Percentiles rank a stretch among this genome's conserved stretches.
Evolutionary conservation across 2,329 filamentous ascomycete species (phyloP).

Genomic region (Penicillium sp.): DNA sequence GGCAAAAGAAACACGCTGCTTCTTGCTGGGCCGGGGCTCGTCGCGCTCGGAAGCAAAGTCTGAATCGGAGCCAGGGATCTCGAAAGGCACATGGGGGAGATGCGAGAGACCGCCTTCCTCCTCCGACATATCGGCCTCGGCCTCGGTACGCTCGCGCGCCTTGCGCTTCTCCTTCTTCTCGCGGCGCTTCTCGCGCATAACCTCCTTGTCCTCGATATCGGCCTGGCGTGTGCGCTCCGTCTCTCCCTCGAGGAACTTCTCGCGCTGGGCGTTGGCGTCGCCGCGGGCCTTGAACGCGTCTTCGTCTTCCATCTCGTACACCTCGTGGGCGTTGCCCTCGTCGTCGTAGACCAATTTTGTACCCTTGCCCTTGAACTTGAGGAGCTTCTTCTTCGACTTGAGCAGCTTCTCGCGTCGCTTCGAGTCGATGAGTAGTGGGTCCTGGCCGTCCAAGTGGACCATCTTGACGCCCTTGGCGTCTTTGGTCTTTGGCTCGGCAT

Average conservation of each 20-base stretch:
- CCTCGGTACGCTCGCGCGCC: conserved; percentile 40
- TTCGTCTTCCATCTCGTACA: conserved; percentile 88
- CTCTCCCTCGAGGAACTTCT: conserved; percentile 76
- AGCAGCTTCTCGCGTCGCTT: conserved; percentile 95
- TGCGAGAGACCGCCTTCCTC: conserved; percentile 25
- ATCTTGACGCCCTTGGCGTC: conserved; percentile 45
- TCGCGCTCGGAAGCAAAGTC: conserved; percentile 28
- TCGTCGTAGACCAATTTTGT: conserved; percentile 89
- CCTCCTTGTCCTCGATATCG: conserved; percentile 78
- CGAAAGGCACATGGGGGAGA: conserved; percentile 24
- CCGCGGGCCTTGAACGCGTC: conserved; percentile 75
- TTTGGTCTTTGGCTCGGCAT: conserved; percentile 22
- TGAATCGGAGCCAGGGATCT: conserved; percentile 18
- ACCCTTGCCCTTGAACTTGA: conserved; percentile 84
- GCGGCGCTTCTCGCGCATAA: conserved; percentile 70
- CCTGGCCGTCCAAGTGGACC: conserved; percentile 58
- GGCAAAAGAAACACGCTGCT: conserved; percentile 42
- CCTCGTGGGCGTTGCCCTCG: conserved; percentile 76
- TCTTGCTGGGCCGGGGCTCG: conserved; percentile 39
- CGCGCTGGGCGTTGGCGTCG: conserved; percentile 71
- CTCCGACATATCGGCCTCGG: conserved; percentile 32
- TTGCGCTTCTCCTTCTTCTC: conserved; percentile 51
- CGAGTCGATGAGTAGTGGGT: conserved; percentile 82
- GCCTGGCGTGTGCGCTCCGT: conserved; percentile 67
- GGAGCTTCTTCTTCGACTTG: conserved; percentile 88